phyloP scores from a whole-genome alignment of 1,139 yeast species.

The Yamadazyma kanchanaburiensis region DNA sequence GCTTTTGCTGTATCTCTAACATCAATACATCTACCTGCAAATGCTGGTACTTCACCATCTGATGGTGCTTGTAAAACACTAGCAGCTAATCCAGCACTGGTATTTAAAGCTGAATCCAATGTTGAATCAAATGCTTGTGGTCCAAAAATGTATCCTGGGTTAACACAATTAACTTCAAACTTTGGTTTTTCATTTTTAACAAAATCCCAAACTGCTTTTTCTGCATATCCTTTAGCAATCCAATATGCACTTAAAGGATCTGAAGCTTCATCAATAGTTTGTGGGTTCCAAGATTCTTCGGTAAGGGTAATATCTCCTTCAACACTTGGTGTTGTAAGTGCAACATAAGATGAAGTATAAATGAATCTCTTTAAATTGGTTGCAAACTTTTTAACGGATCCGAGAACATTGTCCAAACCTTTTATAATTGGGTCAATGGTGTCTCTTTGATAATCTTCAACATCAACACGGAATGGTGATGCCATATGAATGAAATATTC shows the following conservation, averaged over 20 bases:
- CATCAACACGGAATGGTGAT: constrained; percentile 20
- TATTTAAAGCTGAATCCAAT: constrained; percentile 32
- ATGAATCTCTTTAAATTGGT: constrained; percentile 23
- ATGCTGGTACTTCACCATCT: constrained; percentile 13
- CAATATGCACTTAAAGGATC: constrained; percentile 19
- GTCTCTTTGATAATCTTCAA: constrained; percentile 15
- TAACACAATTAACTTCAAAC: constrained; percentile 22
- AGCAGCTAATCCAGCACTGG: constrained; percentile 37
- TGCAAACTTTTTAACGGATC: constrained; percentile 19
- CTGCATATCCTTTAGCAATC: constrained; percentile 30
- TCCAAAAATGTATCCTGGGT: constrained; percentile 34
- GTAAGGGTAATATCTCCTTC: constrained; percentile 6
- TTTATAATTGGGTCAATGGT: constrained; percentile 17
- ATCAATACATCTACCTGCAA: constrained; percentile 33
- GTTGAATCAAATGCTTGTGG: constrained; percentile 32
- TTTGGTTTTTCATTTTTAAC: constrained; percentile 24
- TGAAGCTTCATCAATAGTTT: constrained; percentile 20
- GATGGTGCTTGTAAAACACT: constrained; percentile 14
- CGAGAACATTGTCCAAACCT: constrained; percentile 23
- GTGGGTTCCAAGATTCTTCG: constrained; percentile 38
- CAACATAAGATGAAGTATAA: constrained; percentile 25
- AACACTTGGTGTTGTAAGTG: constrained; percentile 2
- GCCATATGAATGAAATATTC: constrained; percentile 52
- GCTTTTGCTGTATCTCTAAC: constrained; percentile 55
- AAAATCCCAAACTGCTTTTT: constrained; percentile 52